phyloP scores from a whole-genome alignment of 1,139 yeast genomes.

The Wickerhamomyces sp. region DNA sequence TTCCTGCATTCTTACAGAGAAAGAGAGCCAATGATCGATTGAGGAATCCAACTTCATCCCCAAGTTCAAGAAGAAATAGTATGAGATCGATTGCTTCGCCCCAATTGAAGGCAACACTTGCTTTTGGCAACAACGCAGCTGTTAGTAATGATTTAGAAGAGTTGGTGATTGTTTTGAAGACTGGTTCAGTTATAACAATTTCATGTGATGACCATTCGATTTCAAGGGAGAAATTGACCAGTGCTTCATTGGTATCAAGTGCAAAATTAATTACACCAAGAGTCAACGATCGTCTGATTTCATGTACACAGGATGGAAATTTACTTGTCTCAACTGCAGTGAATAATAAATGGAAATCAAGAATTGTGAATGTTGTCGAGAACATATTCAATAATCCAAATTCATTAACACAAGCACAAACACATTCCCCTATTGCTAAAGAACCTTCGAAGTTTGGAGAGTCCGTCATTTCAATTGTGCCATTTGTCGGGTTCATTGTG shows the following conservation, averaged over 20 bases:
- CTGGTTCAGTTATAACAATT: conserved; percentile 44
- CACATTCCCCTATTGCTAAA: background rate
- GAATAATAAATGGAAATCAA: conserved; percentile 61
- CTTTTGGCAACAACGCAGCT: conserved; percentile 19
- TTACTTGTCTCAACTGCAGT: conserved; percentile 59
- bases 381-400: conserved; percentile 41
- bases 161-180: conserved; percentile 33
- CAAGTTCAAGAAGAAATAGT: conserved; percentile 26
- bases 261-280: conserved; percentile 63
- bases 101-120: conserved; percentile 11
- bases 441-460: conserved; percentile 16
- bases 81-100: conserved; percentile 25
- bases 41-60: conserved; percentile 1
- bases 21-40: conserved; percentile 28
- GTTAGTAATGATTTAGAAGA: conserved; percentile 27
- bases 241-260: conserved; percentile 40
- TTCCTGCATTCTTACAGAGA: conserved; percentile 45
- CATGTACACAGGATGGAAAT: conserved; percentile 46
- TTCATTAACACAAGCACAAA: background rate
- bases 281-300: conserved; percentile 66
- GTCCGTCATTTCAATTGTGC: conserved; percentile 43
- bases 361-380: conserved; percentile 43
- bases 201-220: conserved; percentile 45
- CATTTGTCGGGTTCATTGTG: conserved; percentile 68
- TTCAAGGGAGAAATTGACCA: conserved; percentile 25